phyloP scores from a whole-genome alignment of 129 eudicot species.

The Centrapalus pauciflorus region DNA sequence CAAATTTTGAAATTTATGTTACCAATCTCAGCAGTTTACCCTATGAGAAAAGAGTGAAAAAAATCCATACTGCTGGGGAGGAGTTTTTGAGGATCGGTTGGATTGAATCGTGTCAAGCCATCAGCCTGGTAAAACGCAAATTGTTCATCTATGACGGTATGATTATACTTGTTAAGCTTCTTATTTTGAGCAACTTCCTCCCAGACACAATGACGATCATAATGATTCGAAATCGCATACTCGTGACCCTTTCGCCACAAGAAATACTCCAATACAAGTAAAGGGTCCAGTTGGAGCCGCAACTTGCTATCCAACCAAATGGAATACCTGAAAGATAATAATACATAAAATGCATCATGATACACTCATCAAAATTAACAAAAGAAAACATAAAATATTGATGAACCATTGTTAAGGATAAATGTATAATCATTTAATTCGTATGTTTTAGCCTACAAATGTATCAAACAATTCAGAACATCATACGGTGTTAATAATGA shows the following conservation, averaged over 20 bases:
- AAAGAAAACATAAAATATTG: too few species aligned
- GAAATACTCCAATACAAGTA: slow-evolving; percentile 80
- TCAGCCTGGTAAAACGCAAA: slow-evolving; percentile 90
- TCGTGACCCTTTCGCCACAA: slow-evolving; percentile 88
- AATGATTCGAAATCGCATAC: slow-evolving; percentile 95
- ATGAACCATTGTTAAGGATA: too few species aligned
- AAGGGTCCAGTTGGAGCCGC: slow-evolving; percentile 89
- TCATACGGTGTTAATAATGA: too few species aligned
- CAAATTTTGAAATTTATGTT: background rate
- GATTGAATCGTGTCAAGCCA: slow-evolving; percentile 80
- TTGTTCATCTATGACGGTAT: slow-evolving; percentile 76
- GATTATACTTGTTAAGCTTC: slow-evolving; percentile 95
- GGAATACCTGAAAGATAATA: slow-evolving; percentile 67
- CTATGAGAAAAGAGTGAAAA: background rate
- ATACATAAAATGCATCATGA: slow-evolving; percentile 12
- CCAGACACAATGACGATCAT: slow-evolving; percentile 98
- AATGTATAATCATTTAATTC: too few species aligned
- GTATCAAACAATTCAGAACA: too few species aligned
- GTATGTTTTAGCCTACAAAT: too few species aligned
- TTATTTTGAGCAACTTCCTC: slow-evolving; percentile 98
- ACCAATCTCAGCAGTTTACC: too few species aligned
- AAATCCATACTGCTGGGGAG: slow-evolving; percentile 83
- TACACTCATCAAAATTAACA: too few species aligned
- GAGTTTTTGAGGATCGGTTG: slow-evolving; percentile 69
- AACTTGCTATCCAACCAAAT: slow-evolving; percentile 98